Percentiles rank a stretch among this genome's conserved stretches.
Conservation (phyloP, 1,139 yeast species). For the Magnusiomyces suaveolens region DNA sequence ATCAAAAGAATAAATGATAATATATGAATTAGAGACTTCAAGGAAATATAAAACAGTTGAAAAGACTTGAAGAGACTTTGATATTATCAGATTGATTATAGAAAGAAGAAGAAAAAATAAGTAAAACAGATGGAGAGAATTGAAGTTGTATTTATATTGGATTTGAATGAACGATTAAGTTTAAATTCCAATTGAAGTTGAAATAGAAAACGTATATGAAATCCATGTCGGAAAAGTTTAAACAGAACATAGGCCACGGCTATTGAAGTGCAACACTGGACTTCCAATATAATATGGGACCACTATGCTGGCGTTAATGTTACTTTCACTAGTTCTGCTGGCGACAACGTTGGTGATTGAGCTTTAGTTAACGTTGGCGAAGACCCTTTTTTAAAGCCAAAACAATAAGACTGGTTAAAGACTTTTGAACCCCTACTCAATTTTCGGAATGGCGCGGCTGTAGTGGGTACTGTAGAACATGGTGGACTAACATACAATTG, state of each 20-base stretch:
- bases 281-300: no score
- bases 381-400: no score
- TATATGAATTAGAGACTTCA: neutral
- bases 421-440: no score
- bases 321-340: no score
- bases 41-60: neutral
- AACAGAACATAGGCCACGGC: neutral
- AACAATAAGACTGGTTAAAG: no score
- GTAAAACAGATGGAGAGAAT: neutral
- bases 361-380: no score
- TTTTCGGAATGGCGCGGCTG: no score
- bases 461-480: no score
- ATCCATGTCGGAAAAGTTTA: neutral
- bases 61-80: neutral
- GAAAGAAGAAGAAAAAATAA: neutral
- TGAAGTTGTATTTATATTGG: neutral
- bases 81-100: neutral
- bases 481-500: no score
- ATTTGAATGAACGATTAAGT: neutral
- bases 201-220: neutral
- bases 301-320: no score
- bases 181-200: neutral
- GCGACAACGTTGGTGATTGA: no score
- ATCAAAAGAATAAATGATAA: neutral
- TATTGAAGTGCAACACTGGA: no score